Conservation (phyloP, 306 rosid genomes). For the Trifolium pratense region DNA sequence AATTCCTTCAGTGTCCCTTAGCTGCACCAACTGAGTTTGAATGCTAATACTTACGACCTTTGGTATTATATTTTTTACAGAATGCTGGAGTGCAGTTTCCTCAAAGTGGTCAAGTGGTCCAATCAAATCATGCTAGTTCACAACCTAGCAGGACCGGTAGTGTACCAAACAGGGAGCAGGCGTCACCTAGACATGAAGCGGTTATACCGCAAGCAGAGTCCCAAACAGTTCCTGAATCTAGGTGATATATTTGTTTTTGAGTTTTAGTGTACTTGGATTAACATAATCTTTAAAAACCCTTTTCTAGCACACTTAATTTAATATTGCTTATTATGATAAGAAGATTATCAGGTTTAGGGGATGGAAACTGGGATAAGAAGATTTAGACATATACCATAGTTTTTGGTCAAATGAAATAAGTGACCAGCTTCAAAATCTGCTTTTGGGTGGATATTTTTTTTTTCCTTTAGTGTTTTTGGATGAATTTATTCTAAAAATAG, state of each 20-base stretch:
- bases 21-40: constrained; percentile 7
- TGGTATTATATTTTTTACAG: constrained; percentile 55
- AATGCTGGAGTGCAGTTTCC: constrained; percentile 90
- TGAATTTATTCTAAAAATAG: constrained; percentile 7
- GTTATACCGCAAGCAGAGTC: constrained; percentile 59
- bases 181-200: constrained; percentile 53
- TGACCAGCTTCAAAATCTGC: constrained; percentile 19
- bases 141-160: constrained; percentile 50
- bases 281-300: constrained; percentile 23
- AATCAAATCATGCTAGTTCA: constrained; percentile 57
- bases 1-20: not conserved
- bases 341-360: constrained; percentile 22
- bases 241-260: constrained; percentile 57
- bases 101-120: constrained; percentile 61
- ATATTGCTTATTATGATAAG: constrained; percentile 23
- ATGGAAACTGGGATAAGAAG: constrained; percentile 16
- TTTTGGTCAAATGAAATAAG: constrained; percentile 36
- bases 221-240: constrained; percentile 72
- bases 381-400: constrained; percentile 24
- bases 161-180: constrained; percentile 60
- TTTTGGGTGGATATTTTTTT: constrained; percentile 23
- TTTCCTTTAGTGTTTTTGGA: not conserved
- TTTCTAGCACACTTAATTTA: not conserved
- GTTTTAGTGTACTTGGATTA: constrained; percentile 36
- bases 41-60: constrained; percentile 10